Evolutionary conservation across 305 asterid species (phyloP).

Genomic region (Nicotiana rustica): DNA sequence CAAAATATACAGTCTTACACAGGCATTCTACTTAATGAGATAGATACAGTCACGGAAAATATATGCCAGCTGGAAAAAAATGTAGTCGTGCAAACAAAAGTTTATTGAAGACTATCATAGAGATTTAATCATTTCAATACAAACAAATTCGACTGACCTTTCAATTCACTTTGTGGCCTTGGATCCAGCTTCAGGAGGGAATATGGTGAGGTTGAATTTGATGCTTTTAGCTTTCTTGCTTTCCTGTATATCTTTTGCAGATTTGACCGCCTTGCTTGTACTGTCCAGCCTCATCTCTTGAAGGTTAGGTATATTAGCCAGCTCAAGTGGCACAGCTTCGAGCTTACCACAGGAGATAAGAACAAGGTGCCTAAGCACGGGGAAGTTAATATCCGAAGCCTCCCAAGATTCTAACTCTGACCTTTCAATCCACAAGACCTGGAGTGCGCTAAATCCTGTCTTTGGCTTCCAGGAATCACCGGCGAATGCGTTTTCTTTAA

Average conservation of each 20-base stretch:
- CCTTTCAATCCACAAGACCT: conserved; percentile 47
- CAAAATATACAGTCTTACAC: too few species aligned
- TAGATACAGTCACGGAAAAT: too few species aligned
- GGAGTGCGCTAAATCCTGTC: conserved; percentile 50
- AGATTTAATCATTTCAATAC: neutral
- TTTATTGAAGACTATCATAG: neutral
- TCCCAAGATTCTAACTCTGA: conserved; percentile 50
- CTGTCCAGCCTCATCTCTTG: conserved; percentile 42
- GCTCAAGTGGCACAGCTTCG: conserved; percentile 42
- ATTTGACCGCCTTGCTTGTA: conserved; percentile 42
- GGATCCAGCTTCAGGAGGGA: conserved; percentile 18
- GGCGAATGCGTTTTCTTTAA: conserved; percentile 54
- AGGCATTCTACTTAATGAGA: too few species aligned
- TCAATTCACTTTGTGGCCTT: neutral
- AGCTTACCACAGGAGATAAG: conserved; percentile 50
- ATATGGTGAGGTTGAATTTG: conserved; percentile 20
- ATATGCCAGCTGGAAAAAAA: neutral
- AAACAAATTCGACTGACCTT: conserved; percentile 25
- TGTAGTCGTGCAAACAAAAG: neutral
- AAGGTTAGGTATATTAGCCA: conserved; percentile 51
- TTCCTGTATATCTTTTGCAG: conserved; percentile 39
- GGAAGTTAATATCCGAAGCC: conserved; percentile 48
- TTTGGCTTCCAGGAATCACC: conserved; percentile 55
- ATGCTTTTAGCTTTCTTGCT: neutral
- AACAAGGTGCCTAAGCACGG: conserved; percentile 48